These are phyloP conservation scores for Helianthus annuus DNA, from an alignment of 129 eudicot species.

Conservation along the genomic window HanXRQr2.0-SUNRISE NC_035436.2:12344639-12345138, in stretches of 20 bases:
- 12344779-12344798: constrained; percentile 81
- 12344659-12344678: constrained; percentile 65
- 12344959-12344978: constrained; percentile 18
- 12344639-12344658: constrained; percentile 80
- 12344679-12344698: constrained; percentile 72
- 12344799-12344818: constrained; percentile 46
- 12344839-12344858: constrained; percentile 87
- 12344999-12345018: constrained; percentile 30
- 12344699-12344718: constrained; percentile 61
- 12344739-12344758: constrained; percentile 90
- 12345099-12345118: too few relatives aligned
- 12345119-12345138: too few relatives aligned
- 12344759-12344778: constrained; percentile 91
- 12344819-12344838: constrained; percentile 90
- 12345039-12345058: not conserved
- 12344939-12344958: constrained; percentile 55
- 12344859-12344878: constrained; percentile 77
- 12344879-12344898: constrained; percentile 79
- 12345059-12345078: not conserved
- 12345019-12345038: constrained; percentile 16
- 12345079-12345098: too few relatives aligned
- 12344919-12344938: constrained; percentile 89
- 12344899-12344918: constrained; percentile 74
- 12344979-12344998: constrained; percentile 19
- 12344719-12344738: constrained; percentile 70